Base-by-base conservation (phyloP, 352 stramenopile species). In the Salisapilia sapeloensis region DNA sequence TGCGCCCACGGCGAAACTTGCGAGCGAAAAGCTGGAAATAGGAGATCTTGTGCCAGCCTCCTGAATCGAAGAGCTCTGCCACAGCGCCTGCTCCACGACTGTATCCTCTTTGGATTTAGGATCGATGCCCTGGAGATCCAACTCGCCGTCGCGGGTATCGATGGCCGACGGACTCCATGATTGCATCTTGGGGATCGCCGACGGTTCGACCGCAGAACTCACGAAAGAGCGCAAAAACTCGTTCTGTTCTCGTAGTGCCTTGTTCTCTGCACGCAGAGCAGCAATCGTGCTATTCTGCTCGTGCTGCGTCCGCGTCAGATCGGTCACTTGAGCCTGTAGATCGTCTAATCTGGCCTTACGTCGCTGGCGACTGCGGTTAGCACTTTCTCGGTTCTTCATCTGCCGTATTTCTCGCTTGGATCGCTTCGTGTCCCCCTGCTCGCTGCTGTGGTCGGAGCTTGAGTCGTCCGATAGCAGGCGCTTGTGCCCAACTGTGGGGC, bases 341-440 rank as follows among this genome's bases (percentile, higher is more conserved):
- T 74, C 69, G 11, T 46, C 47, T 22, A 87, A 51, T 47, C 80
- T 65, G 4, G 63, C 62, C 51, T 84, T 87, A 29, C 67, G 60
- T 4, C 65, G 63, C 29, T 81, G 29, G 15, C 71, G 67, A 25
- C 64, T 83, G 42, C 75, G 76, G 59, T 87, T 87, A 38, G 71
- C 71, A 35, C 71, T 87, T 37, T 87, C 71, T 24, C 71, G 59
- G 56, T 87, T 87, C 42, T 87, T 87, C 71, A 87, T 87, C 45
- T 84, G 60, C 2, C 71, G 67, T 30, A 84, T 82, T 43, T 82
- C 71, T 13, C 67, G 60, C 56, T 84, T 87, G 4, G 69, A 78
- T 16, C 79, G 78, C 38, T 80, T 82, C 16, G 46, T 27, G 49
- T 33, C 5, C 31, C 37, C 25, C 56, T 50, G 14, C 28, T 22